Evolutionary conservation across 2,329 filamentous ascomycete species (phyloP), one percentile per base, ranked within the genome.

Genomic region (Colletotrichum cordylinicola): DNA sequence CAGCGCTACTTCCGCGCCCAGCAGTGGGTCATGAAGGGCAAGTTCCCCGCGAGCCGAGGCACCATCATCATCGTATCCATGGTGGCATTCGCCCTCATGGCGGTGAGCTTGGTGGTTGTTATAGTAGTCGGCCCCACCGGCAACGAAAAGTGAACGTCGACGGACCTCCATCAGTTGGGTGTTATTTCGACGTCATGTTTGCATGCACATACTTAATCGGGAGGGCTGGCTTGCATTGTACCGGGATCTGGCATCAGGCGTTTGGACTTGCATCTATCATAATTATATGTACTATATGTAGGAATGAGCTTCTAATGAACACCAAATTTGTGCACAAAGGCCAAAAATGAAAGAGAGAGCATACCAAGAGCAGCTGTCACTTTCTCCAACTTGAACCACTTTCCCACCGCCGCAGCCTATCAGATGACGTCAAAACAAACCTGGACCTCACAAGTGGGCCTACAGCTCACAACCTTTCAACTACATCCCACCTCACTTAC

Each of bases 1-100:
- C 93, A 94, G 81, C 89, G 95, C 68, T 97, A 95, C 83, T 93
- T 95, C 79, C 92, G 95, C 82, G 90, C 91, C 27, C 95, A 97
- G 85, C 90, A 94, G 80, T 97, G 95, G 91, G 91, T 97, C 29
- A 93, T 96, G 76, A 86, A 90, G 77, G 94, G 94, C 79, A 96
- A 96, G 83, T 96, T 96, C 80, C 94, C 94, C 0, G 94, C 94
- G 9, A 94, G 93, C 79, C 88, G 95, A 78, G 94, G 94, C 6
- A 95, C 94, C 27, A 91, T 97, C 60, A 86, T 95, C 62, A 79
- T 96, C 48, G 91, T 96, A 37, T 91, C 93, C 10, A 84, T 91
- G 21, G 89, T 96, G 60, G 91, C 94, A 5, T 86, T 92, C 81
- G 87, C 89, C 5, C 87, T 94, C 75, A 93, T 93, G 88, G 82